Conservation (phyloP, 148 eudicot genomes). For the Heliamphora exappendiculata region DNA sequence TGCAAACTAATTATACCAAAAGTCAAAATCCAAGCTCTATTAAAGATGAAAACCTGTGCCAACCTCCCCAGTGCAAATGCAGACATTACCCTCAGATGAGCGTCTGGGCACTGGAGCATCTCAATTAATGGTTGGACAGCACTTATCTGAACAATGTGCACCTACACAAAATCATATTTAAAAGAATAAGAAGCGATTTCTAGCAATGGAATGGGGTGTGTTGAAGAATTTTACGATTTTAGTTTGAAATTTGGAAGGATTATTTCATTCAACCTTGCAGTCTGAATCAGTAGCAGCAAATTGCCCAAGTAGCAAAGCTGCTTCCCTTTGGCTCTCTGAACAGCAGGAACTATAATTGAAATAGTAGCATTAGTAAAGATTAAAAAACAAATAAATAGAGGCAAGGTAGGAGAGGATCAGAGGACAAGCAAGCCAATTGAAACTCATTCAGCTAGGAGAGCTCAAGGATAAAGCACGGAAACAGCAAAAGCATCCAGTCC, state of each 20-base stretch:
- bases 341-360: conserved; percentile 61
- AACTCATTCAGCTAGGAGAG: neutral
- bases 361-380: neutral
- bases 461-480: neutral
- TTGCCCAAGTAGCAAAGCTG: conserved; percentile 94
- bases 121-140: conserved; percentile 81
- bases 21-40: neutral
- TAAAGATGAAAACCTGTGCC: conserved; percentile 58
- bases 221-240: neutral
- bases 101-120: conserved; percentile 75
- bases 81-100: conserved; percentile 78
- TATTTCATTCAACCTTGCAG: conserved; percentile 61
- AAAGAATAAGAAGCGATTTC: neutral
- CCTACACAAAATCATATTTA: conserved; percentile 29
- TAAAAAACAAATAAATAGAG: neutral
- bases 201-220: neutral
- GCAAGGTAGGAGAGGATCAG: neutral
- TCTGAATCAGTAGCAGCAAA: conserved; percentile 95
- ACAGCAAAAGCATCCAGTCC: neutral
- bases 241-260: neutral
- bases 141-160: conserved; percentile 91
- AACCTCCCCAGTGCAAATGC: conserved; percentile 94
- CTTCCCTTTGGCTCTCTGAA: conserved; percentile 88
- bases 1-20: neutral
- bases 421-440: neutral